phyloP scores from a whole-genome alignment of 768 basidiomycete species.

The Agaricus blazei region DNA sequence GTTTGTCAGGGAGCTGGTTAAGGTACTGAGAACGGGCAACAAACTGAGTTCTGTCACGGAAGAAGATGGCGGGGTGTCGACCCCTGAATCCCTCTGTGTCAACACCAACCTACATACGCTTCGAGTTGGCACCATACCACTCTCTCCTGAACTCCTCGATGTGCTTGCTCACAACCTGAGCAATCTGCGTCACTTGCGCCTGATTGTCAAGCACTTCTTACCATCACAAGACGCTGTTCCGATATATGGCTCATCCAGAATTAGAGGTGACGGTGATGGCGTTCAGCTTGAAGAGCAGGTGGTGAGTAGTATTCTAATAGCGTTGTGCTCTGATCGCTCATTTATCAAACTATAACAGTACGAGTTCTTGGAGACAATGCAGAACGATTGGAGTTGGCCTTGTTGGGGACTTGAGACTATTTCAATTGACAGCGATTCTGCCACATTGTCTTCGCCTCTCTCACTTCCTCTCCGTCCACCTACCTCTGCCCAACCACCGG shows the following conservation, averaged over 20 bases:
- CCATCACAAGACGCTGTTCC: conserved; percentile 17
- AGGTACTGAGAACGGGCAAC: background rate
- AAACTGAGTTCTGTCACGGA: background rate
- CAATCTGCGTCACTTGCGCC: conserved; percentile 27
- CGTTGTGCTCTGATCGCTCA: background rate
- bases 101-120: conserved; percentile 23
- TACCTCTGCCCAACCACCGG: background rate
- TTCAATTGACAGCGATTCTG: background rate
- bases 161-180: conserved; percentile 33
- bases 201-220: conserved; percentile 34
- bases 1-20: conserved; percentile 7
- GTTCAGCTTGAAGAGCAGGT: conserved; percentile 5
- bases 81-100: background rate
- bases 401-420: conserved; percentile 7
- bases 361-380: conserved; percentile 8
- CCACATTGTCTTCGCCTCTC: conserved; percentile 2
- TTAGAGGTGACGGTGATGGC: conserved; percentile 2
- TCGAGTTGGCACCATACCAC: conserved; percentile 33
- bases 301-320: background rate
- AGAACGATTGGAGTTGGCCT: conserved; percentile 7
- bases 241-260: background rate
- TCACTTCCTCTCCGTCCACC: background rate
- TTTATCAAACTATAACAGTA: background rate
- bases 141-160: conserved; percentile 39
- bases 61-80: background rate